Evolutionary conservation across 257 asterid genomes (phyloP).

Genomic region (Lycium barbarum): DNA sequence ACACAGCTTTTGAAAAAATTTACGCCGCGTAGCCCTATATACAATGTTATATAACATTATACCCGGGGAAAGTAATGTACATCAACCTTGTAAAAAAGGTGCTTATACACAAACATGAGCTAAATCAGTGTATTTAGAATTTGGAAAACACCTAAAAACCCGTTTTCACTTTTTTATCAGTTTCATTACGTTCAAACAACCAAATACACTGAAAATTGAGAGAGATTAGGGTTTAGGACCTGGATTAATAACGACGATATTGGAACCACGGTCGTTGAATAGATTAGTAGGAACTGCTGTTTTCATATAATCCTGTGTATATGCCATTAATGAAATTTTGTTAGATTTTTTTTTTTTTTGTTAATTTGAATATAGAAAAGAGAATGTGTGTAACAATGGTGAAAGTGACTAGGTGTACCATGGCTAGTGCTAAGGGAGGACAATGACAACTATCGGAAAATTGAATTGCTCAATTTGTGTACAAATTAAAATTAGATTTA

Average conservation of each 20-base stretch:
- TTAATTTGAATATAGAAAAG: neutral
- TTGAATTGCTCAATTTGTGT: neutral
- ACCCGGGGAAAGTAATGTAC: too few species aligned
- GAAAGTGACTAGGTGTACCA: neutral
- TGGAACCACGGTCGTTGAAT: conserved; percentile 93
- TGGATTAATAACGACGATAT: conserved; percentile 94
- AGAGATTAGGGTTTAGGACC: conserved; percentile 46
- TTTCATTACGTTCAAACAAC: too few species aligned
- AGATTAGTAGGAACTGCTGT: conserved; percentile 84
- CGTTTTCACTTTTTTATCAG: too few species aligned
- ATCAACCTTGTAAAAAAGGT: too few species aligned
- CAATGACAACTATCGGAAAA: neutral
- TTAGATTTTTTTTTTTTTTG: neutral
- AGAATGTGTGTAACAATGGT: neutral
- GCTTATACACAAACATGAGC: too few species aligned
- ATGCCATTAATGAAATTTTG: conserved; percentile 11
- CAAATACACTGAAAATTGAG: neutral
- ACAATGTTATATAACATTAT: too few species aligned
- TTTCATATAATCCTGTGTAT: conserved; percentile 78
- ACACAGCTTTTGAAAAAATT: too few species aligned
- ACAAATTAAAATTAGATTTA: too few species aligned
- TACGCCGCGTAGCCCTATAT: too few species aligned
- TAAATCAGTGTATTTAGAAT: too few species aligned
- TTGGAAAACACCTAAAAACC: too few species aligned
- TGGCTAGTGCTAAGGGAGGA: neutral